These are phyloP conservation scores for Pseudogymnoascus sp. DNA, from an alignment of 2,329 filamentous ascomycete genomes.

Conservation along the genomic window DNA sequence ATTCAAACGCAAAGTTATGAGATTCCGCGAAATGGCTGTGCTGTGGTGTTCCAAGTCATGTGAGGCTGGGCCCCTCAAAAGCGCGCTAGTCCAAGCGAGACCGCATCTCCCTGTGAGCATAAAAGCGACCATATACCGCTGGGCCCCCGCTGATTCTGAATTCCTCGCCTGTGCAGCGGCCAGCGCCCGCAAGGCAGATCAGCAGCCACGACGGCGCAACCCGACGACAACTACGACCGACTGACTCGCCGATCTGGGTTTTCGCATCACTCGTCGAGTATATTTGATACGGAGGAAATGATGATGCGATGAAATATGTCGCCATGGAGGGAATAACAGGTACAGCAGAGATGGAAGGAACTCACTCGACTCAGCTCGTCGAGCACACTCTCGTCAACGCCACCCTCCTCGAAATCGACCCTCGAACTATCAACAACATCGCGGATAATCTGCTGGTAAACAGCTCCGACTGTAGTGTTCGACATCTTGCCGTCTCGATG, in stretches of 20 bases:
- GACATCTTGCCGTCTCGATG: constrained; percentile 23
- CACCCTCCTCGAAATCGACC: constrained; percentile 94
- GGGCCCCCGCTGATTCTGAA: constrained; percentile 35
- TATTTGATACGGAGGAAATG: neutral
- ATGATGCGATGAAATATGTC: neutral
- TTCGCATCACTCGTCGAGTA: neutral
- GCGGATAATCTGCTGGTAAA: constrained; percentile 72
- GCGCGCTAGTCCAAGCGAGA: constrained; percentile 9
- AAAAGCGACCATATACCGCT: constrained; percentile 52
- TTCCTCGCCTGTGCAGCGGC: constrained; percentile 30
- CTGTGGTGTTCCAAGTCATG: constrained; percentile 3
- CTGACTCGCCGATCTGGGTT: neutral
- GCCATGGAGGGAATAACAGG: neutral
- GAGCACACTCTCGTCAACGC: constrained; percentile 79
- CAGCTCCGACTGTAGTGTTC: constrained; percentile 46
- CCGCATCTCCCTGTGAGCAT: constrained; percentile 29
- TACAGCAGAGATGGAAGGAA: constrained; percentile 19
- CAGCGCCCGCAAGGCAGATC: constrained; percentile 31
- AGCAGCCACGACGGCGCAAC: constrained; percentile 18
- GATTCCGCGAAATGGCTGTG: neutral
- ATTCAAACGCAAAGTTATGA: neutral
- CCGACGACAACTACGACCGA: neutral
- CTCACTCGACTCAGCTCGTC: constrained; percentile 83
- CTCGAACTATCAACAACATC: constrained; percentile 88
- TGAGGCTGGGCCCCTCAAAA: neutral